Base-by-base conservation (phyloP, 495 filamentous ascomycete species). In the Thermochaetoides thermophila region DNA sequence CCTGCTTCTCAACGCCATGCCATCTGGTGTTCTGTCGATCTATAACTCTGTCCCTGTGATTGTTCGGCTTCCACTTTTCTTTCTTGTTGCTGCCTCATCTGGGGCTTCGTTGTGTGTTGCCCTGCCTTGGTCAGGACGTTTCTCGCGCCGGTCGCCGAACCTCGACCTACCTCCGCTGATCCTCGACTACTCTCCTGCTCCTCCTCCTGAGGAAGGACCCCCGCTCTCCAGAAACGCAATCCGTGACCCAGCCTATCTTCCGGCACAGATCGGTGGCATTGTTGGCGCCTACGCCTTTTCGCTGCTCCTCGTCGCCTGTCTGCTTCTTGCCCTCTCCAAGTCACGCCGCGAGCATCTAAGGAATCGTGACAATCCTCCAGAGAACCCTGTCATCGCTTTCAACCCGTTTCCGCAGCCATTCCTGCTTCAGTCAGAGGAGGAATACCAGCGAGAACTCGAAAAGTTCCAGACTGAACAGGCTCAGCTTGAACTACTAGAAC, bases 281-380 rank as follows among this genome's bases (percentile, higher is more conserved):
- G 71, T 81, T 22, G 82, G 73, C 33, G 76, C 78, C 37, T 92
- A 89, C 68, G 64, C 81, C 37, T 47, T 84, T 44, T 76, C 73
- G 7, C 66, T 85, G 53, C 61, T 78, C 42, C 45, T 83, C 40
- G 67, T 83, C 35, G 70, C 79, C 23, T 60, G 61, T 18, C 55
- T 76, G 27, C 64, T 93, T 4, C 63, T 92, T 23, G 37, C 43
- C 19, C 54, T 68, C 7, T 48, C 57, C 37, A 62, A 59, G 48
- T 50, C 24, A 17, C 56, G 63, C 18, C 55, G 61, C n/a, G 45
- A 61, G 9, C 54, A 48, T 37, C 35, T 68, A 20, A 35, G 34
- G 20, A 53, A 53, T 27, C 49, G 49, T 10, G 53, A 52, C 14
- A 24, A 24, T 6, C 28, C 42, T 13, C 39, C 37, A 14, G 46